These are phyloP conservation scores for Calonectria multiphialidica DNA, from an alignment of 2,329 filamentous ascomycete genomes.

Conservation along the genomic window DNA sequence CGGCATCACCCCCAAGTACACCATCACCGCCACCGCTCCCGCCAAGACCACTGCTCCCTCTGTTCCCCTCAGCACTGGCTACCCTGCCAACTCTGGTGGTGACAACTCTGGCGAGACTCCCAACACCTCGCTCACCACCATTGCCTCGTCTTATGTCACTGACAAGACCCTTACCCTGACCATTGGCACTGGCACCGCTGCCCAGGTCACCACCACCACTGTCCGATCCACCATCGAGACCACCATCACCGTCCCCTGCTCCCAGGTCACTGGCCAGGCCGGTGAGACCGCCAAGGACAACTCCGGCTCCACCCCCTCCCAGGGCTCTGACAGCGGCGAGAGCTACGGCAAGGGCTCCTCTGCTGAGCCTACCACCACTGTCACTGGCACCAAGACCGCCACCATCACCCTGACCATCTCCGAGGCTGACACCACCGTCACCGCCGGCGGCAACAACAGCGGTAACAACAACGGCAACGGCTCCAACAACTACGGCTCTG, in stretches of 20 bases:
- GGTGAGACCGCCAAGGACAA: not conserved
- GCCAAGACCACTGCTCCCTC: conserved; percentile 26
- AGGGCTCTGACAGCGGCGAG: conserved; percentile 26
- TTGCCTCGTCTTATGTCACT: conserved; percentile 45
- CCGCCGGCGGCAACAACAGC: conserved; percentile 33
- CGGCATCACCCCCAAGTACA: conserved; percentile 50
- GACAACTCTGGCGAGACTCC: not conserved
- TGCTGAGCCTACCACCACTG: conserved; percentile 51
- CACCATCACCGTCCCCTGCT: conserved; percentile 49
- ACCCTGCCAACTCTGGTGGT: conserved; percentile 29
- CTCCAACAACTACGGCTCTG: conserved; percentile 23
- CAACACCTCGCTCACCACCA: conserved; percentile 34
- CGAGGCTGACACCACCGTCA: conserved; percentile 35
- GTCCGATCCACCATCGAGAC: conserved; percentile 57
- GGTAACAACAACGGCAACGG: not conserved
- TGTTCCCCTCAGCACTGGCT: conserved; percentile 49
- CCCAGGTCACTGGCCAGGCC: conserved; percentile 15
- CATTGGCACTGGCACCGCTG: conserved; percentile 46
- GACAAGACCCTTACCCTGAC: conserved; percentile 51
- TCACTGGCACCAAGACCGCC: conserved; percentile 51
- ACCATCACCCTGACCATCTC: conserved; percentile 52
- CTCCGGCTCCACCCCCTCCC: not conserved
- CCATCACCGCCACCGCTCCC: conserved; percentile 39
- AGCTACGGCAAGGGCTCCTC: conserved; percentile 35
- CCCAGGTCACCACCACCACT: conserved; percentile 55